Evolutionary conservation across 148 eudicot species (phyloP).

Genomic region (Tetragonia tetragonoides): DNA sequence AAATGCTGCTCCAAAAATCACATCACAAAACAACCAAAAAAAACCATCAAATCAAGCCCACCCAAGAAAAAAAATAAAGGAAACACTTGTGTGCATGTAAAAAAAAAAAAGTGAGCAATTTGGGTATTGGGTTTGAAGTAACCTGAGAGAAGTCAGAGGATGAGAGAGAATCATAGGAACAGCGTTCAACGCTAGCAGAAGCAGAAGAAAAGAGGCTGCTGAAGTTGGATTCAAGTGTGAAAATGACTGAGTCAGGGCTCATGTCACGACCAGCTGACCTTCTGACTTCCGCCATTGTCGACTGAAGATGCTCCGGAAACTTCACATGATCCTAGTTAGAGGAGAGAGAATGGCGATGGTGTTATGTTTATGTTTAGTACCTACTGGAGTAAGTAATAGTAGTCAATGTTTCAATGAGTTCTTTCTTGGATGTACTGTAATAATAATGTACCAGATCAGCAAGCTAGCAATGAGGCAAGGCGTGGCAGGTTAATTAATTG

Average conservation of each 20-base stretch:
- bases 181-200: slow-evolving; percentile 65
- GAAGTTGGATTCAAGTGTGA: slow-evolving; percentile 47
- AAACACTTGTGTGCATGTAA: neutral
- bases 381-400: no score
- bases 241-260: slow-evolving; percentile 75
- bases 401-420: no score
- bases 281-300: slow-evolving; percentile 46
- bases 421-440: no score
- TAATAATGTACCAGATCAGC: no score
- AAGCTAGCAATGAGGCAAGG: no score
- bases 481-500: no score
- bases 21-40: neutral
- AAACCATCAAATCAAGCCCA: neutral
- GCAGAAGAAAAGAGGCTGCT: slow-evolving; percentile 71
- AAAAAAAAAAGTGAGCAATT: neutral
- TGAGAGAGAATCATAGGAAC: slow-evolving; percentile 54
- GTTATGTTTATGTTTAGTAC: no score
- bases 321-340: neutral
- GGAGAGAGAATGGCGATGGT: neutral
- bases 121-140: neutral
- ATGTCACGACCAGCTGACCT: slow-evolving; percentile 33
- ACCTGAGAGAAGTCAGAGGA: slow-evolving; percentile 44
- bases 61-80: neutral
- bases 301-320: neutral
- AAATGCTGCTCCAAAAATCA: slow-evolving; percentile 49